Evolutionary conservation across 139 green algal species (phyloP).

Genomic region (Pseudopediastrum boryanum): DNA sequence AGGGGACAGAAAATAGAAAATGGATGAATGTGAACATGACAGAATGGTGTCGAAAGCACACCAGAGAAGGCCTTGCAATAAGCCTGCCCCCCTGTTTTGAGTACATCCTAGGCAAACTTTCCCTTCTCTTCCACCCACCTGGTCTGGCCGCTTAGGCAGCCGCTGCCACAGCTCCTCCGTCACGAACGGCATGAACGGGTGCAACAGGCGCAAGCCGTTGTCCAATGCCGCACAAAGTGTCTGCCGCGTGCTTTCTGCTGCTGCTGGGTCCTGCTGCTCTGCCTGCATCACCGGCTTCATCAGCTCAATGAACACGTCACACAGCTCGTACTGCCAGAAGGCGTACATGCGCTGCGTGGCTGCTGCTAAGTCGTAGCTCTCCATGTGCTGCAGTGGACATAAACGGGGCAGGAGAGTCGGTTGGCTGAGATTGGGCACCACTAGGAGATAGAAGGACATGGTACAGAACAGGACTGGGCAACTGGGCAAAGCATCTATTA

Average conservation of each 20-base stretch:
- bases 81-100: too few relatives aligned
- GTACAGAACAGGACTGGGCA: neutral
- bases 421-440: neutral
- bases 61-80: too few relatives aligned
- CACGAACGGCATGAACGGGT: constrained; percentile 98
- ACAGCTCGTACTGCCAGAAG: constrained; percentile 96
- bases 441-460: neutral
- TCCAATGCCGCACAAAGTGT: constrained; percentile 88
- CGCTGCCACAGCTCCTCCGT: constrained; percentile 97
- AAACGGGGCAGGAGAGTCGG: neutral
- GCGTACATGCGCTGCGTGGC: constrained; percentile 83
- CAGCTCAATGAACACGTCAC: constrained; percentile 98
- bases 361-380: constrained; percentile 85
- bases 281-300: constrained; percentile 85
- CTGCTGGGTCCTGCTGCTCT: constrained; percentile 35
- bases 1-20: too few relatives aligned
- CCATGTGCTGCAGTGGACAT: constrained; percentile 72
- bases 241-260: constrained; percentile 59
- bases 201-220: constrained; percentile 85
- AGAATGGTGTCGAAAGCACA: too few relatives aligned
- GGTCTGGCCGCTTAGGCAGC: constrained; percentile 25
- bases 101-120: too few relatives aligned
- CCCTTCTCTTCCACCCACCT: too few relatives aligned
- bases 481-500: too few relatives aligned
- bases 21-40: too few relatives aligned